Evolutionary conservation across 2,329 filamentous ascomycete species (phyloP), one percentile per base, ranked within the genome.

Genomic region (Acrodontium crateriforme): DNA sequence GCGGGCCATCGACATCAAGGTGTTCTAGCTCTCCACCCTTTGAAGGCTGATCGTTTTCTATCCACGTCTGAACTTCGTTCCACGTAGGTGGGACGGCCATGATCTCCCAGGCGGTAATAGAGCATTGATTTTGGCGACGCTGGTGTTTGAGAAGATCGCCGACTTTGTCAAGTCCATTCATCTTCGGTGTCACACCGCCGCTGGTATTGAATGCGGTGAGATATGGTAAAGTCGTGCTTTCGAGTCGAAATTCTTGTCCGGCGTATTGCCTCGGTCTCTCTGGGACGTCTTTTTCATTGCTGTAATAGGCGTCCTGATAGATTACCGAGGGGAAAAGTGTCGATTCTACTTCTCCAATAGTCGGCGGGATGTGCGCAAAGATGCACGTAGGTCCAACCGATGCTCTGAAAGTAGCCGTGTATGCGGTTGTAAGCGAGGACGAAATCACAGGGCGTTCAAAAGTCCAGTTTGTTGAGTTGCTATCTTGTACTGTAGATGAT

Each of bases 291-390:
- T 64, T 66, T 36, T 91, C 82, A 16, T 80, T 66, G 41, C 84
- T 80, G 49, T 93, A 95, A 45, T 77, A 85, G 1, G 85, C 76
- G 47, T 84, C 75, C 51, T 84, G 80, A 38, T 93, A 91, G 26
- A 94, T 67, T 9, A 79, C 67, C 32, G 75, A 63, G 1, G 79
- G 78, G 6, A 63, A 53, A 50, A 83, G 64, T 1, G 72, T 77
- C 2, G 58, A 56, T 3, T 58, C 46, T 1, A 83, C 41, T 62
- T 65, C 24, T 18, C 59, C 37, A 24, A 32, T 32, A 2, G 54
- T 47, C 3, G 65, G 65, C 16, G 66, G 60, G 13, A 4, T 22
- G 20, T 22, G 13, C 20, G 20, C 20, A 12, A 4, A 22, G n/a
- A n/a, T n/a, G n/a, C n/a, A n/a, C n/a, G n/a, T n/a, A n/a, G n/a